A percentile compares a stretch with the other conserved stretches of the same genome.
Evolutionary conservation across 1,139 yeast species (phyloP).

Genomic region (Protomyces inouyei): DNA sequence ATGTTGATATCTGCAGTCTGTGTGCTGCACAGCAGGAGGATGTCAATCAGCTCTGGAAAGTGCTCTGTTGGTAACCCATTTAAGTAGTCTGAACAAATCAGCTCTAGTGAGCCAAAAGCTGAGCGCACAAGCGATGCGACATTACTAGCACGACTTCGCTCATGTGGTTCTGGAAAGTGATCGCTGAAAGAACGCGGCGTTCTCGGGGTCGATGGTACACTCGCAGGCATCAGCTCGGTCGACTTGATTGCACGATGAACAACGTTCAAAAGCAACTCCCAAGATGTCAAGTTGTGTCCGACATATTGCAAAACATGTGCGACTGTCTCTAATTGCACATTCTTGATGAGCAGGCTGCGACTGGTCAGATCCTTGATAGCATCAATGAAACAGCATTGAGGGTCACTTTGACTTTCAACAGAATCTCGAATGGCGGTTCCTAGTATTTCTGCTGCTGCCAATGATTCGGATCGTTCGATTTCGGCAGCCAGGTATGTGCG

Average conservation of each 20-base stretch:
- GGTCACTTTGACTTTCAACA: neutral
- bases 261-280: conserved; percentile 8
- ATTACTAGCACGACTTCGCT: neutral
- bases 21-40: conserved; percentile 4
- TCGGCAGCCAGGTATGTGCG: conserved; percentile 1
- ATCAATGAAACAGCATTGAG: conserved; percentile 5
- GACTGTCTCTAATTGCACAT: conserved; percentile 5
- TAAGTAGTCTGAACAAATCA: conserved; percentile 25
- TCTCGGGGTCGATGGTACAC: neutral
- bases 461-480: neutral
- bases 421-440: conserved; percentile 1
- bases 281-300: conserved; percentile 11
- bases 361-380: neutral
- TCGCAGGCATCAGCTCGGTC: neutral
- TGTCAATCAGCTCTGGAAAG: conserved; percentile 16
- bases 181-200: neutral
- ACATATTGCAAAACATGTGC: neutral
- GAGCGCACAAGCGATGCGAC: conserved; percentile 13
- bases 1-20: conserved; percentile 25
- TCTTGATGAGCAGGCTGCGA: neutral
- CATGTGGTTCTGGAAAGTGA: neutral
- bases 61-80: neutral
- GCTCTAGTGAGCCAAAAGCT: conserved; percentile 23
- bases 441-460: conserved; percentile 10
- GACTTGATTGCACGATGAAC: neutral